Conservation (phyloP, 306 rosid species). For the Lathyrus tuberosus region DNA sequence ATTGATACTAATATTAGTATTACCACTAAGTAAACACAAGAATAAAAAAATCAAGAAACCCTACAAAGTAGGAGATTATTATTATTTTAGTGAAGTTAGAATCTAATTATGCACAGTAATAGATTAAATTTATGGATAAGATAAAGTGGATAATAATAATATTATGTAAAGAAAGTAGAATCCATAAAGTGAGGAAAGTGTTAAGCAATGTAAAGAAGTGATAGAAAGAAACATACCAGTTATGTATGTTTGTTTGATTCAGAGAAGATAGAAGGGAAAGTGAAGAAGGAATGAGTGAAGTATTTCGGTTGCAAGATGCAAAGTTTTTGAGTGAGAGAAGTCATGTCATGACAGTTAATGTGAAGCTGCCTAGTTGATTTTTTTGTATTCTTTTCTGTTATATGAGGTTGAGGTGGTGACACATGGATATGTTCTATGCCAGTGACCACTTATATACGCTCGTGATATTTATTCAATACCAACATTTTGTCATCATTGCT, state of each 20-base stretch:
- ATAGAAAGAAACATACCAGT: constrained; percentile 12
- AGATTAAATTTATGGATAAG: neutral
- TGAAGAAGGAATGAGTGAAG: constrained; percentile 21
- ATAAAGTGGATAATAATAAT: constrained; percentile 7
- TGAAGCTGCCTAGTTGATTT: constrained; percentile 30
- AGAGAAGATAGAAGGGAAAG: neutral
- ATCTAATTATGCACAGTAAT: neutral
- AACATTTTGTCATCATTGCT: neutral
- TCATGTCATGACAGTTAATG: constrained; percentile 39
- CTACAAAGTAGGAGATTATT: neutral
- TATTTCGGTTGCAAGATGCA: no score
- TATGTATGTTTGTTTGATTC: neutral
- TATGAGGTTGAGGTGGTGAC: constrained; percentile 57
- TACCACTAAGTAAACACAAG: neutral
- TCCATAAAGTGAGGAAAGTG: neutral
- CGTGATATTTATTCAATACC: neutral
- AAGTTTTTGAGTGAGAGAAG: constrained; percentile 25
- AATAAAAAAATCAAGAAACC: neutral
- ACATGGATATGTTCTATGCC: constrained; percentile 64
- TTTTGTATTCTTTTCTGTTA: constrained; percentile 1
- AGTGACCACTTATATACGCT: constrained; percentile 16
- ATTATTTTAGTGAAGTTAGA: no score
- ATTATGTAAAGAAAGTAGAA: neutral
- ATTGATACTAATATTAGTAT: neutral
- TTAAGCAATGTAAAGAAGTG: neutral